Evolutionary conservation across 768 basidiomycete species (phyloP).

Genomic region (Pholiota conissans): DNA sequence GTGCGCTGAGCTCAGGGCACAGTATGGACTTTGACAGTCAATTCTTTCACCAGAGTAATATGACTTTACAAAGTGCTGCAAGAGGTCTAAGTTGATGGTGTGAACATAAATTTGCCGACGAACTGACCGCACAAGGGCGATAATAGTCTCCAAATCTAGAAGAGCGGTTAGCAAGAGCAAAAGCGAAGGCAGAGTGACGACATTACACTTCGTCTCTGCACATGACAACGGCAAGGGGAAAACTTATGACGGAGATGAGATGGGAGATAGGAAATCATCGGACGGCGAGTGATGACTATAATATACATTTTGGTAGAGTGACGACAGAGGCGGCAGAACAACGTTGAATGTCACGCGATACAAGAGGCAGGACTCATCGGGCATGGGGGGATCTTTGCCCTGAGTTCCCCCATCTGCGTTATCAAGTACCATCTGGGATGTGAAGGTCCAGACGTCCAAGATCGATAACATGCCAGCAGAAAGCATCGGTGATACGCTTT

Average conservation of each 20-base stretch:
- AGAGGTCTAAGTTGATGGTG: neutral
- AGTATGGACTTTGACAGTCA: conserved; percentile 54
- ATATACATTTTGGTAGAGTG: conserved; percentile 27
- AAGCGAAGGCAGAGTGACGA: conserved; percentile 7
- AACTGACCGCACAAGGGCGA: conserved; percentile 34
- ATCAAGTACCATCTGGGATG: conserved; percentile 19
- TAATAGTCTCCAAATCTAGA: conserved; percentile 43
- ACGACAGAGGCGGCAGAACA: conserved; percentile 20
- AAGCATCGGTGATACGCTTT: conserved; percentile 12
- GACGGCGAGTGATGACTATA: conserved; percentile 18
- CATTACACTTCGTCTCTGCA: conserved; percentile 59
- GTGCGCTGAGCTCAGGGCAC: conserved; percentile 57
- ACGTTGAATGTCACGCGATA: conserved; percentile 34
- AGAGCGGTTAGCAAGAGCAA: conserved; percentile 10
- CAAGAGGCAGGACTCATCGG: conserved; percentile 8
- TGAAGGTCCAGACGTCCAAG: conserved; percentile 8
- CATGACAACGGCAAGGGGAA: conserved; percentile 33
- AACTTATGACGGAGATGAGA: conserved; percentile 14
- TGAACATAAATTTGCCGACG: conserved; percentile 2
- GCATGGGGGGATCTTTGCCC: conserved; percentile 21
- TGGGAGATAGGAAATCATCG: conserved; percentile 17
- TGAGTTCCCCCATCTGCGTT: conserved; percentile 20
- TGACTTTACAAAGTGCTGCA: conserved; percentile 60
- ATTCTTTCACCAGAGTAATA: conserved; percentile 62
- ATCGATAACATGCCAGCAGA: conserved; percentile 19